phyloP scores from a whole-genome alignment of 106 monocot species.

The Chionographis japonica region DNA sequence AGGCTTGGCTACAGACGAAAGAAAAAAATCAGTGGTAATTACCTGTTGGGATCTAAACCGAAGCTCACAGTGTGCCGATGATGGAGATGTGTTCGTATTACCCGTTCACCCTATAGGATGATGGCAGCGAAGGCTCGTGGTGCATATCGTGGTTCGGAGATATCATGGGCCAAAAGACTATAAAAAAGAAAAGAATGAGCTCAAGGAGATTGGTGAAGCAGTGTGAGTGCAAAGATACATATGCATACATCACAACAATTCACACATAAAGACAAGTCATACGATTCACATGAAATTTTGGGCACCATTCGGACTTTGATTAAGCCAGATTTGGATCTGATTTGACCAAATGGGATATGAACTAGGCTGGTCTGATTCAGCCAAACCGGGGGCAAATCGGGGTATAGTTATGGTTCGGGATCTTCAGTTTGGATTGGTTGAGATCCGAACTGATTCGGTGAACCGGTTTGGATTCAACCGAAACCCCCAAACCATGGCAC shows the following conservation, averaged over 20 bases:
- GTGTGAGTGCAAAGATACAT: neutral
- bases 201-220: too few relatives aligned
- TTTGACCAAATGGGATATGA: too few relatives aligned
- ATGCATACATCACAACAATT: neutral
- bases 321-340: too few relatives aligned
- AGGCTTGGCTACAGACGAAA: constrained; percentile 25
- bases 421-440: too few relatives aligned
- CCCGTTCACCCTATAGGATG: constrained; percentile 42
- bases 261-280: neutral
- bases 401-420: too few relatives aligned
- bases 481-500: neutral
- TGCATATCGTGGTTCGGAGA: constrained; percentile 21
- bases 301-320: too few relatives aligned
- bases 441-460: too few relatives aligned
- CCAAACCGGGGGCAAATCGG: too few relatives aligned
- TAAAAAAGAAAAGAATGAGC: neutral
- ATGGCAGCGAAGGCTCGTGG: constrained; percentile 21
- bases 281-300: too few relatives aligned
- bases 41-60: too few relatives aligned
- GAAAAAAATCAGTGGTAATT: neutral
- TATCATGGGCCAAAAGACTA: constrained; percentile 63
- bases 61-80: too few relatives aligned
- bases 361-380: too few relatives aligned
- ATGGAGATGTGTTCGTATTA: neutral
- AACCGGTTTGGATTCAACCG: neutral